Percentiles rank a stretch among this genome's conserved stretches.
phyloP scores from a whole-genome alignment of 768 basidiomycete species.

The Suillus subaureus region DNA sequence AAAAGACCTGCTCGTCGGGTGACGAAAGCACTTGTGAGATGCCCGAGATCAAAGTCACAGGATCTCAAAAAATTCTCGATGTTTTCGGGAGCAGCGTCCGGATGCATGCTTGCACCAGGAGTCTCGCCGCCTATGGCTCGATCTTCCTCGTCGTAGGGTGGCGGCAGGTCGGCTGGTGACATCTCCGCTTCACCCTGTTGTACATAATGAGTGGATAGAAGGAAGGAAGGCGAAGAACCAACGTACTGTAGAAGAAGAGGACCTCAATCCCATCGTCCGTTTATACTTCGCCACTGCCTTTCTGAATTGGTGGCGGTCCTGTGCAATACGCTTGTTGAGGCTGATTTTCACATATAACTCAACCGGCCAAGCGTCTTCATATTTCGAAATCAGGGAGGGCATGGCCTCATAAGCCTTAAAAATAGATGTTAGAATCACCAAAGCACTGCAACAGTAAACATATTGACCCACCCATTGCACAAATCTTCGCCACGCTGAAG shows the following conservation, averaged over 20 bases:
- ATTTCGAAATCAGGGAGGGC: not conserved
- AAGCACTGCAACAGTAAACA: not conserved
- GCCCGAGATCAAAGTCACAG: constrained; percentile 3
- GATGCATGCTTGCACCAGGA: not conserved
- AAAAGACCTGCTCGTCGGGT: constrained; percentile 2
- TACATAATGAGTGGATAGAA: not conserved
- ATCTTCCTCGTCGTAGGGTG: not conserved
- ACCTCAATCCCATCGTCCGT: not conserved
- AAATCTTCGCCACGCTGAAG: not conserved
- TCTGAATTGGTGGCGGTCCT: not conserved
- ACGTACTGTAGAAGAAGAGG: not conserved
- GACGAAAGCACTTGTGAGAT: not conserved
- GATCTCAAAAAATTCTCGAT: not conserved
- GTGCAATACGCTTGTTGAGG: not conserved
- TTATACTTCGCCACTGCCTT: not conserved
- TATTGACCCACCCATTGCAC: not conserved
- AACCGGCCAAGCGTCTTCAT: not conserved
- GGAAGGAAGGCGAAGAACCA: not conserved
- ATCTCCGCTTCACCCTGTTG: not conserved
- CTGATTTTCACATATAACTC: not conserved
- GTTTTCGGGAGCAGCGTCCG: not conserved
- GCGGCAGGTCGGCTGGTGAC: not conserved
- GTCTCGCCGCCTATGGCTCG: not conserved
- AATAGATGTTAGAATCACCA: not conserved
- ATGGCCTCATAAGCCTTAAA: not conserved